Evolutionary conservation across 2,329 filamentous ascomycete genomes (phyloP), one percentile per base, ranked within the genome.

Genomic region (Neofusicoccum sp.): DNA sequence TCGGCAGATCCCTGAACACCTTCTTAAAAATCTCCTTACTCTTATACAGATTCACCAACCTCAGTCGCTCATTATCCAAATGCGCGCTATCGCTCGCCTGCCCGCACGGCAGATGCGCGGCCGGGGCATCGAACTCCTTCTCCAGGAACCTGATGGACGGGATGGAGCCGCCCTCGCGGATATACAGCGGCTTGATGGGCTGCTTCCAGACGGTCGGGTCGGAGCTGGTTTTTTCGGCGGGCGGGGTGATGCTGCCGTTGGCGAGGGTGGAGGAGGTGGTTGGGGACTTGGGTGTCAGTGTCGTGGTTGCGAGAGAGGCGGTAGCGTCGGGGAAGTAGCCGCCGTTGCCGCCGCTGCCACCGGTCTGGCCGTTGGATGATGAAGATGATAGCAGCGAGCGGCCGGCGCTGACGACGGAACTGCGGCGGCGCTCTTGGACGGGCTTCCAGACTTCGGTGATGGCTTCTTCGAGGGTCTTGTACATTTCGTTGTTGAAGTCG

Each of bases 1-100:
- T 65, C 33, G 81, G 79, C 68, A 95, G 74, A 67, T 88, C 86
- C 68, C 83, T 80, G 79, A 99, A 99, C 5, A 98, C 92, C 73
- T 87, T 86, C 66, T 88, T 89, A 70, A 99, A 95, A 65, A 99
- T 97, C 76, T 95, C 92, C 67, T 93, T 87, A 67, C 92, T 95
- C 79, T 96, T 97, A 65, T 93, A 86, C 70, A 99, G 74, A 77
- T 99, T 99, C 69, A 91, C 80, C 62, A 99, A 81, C 59, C 95
- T 83, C 76, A 99, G 80, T n/a, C 95, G 81, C 83, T 99, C 95
- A 71, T 99, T 98, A 72, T 96, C 92, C 77, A 99, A 78, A 84
- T 99, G 95, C 16, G 94, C 95, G 58, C 89, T 89, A 72, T 99
- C 95, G 70, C 92, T 97, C 11, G 94, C 93, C 77, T 97, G 93